phyloP scores from a whole-genome alignment of 2,329 filamentous ascomycete species.

The Neopestalotiopsis sp. region DNA sequence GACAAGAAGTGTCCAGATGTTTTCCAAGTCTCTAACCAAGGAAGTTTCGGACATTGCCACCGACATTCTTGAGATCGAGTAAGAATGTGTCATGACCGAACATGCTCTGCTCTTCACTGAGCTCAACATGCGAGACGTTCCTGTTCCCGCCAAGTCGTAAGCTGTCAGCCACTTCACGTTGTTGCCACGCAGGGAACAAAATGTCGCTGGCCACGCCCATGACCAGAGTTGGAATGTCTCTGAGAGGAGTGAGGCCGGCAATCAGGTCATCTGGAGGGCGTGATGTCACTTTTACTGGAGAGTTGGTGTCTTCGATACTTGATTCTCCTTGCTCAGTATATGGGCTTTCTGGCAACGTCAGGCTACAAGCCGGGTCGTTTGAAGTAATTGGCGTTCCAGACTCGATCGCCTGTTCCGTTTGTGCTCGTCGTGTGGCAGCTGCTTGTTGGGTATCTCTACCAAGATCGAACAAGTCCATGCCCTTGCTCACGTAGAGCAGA shows the following conservation, averaged over 20 bases:
- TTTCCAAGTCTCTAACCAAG: constrained; percentile 55
- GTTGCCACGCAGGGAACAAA: constrained; percentile 97
- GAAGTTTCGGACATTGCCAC: constrained; percentile 82
- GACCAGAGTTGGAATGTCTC: constrained; percentile 82
- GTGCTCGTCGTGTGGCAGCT: constrained; percentile 65
- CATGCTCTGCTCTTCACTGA: constrained; percentile 91
- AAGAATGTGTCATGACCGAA: constrained; percentile 98
- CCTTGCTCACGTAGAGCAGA: constrained; percentile 94
- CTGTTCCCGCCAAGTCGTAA: constrained; percentile 79
- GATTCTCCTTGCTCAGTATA: constrained; percentile 80
- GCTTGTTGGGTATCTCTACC: constrained; percentile 72
- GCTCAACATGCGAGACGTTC: constrained; percentile 84
- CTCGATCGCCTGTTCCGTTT: constrained; percentile 64
- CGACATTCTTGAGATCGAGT: constrained; percentile 89
- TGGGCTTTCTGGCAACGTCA: constrained; percentile 81
- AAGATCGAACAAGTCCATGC: constrained; percentile 97
- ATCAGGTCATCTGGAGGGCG: constrained; percentile 81
- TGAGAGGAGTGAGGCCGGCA: constrained; percentile 72
- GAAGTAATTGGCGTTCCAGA: constrained; percentile 42
- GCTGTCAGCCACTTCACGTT: constrained; percentile 89
- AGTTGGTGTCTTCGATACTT: constrained; percentile 38
- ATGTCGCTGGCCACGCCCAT: constrained; percentile 97
- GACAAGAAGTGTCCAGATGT: not conserved
- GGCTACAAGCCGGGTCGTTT: constrained; percentile 67
- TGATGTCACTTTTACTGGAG: constrained; percentile 39